Percentiles rank a stretch among this genome's conserved stretches.
These are phyloP conservation scores for Gossypium davidsonii DNA, from an alignment of 441 rosid species.

Conservation along the genomic window DNA sequence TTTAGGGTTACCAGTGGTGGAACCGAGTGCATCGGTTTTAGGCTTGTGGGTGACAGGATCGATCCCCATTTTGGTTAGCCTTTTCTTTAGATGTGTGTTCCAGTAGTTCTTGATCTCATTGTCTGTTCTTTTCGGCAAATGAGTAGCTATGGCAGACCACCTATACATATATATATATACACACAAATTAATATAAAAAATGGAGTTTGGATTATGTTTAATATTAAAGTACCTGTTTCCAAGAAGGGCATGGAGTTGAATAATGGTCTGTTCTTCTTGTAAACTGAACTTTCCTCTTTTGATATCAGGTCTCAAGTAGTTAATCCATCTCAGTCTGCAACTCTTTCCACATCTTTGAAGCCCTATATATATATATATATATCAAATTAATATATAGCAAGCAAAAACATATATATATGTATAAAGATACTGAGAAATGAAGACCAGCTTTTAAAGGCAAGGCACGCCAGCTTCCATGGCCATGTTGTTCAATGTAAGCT, in stretches of 20 bases:
- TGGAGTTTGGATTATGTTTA: too few species aligned
- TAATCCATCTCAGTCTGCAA: constrained; percentile 43
- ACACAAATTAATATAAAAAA: too few species aligned
- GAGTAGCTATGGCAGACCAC: constrained; percentile 50
- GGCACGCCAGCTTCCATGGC: constrained; percentile 50
- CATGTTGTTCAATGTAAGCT: constrained; percentile 24
- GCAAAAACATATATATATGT: too few species aligned
- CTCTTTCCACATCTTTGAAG: constrained; percentile 53
- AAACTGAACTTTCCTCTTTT: constrained; percentile 41
- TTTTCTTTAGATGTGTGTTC: constrained; percentile 53
- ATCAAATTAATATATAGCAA: neutral
- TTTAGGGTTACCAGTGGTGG: constrained; percentile 19
- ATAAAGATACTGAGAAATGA: too few species aligned
- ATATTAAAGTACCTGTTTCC: constrained; percentile 34
- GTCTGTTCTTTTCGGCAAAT: constrained; percentile 42
- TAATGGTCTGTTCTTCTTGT: constrained; percentile 41
- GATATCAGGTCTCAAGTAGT: constrained; percentile 32
- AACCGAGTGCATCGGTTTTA: constrained; percentile 23
- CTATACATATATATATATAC: constrained; percentile 6
- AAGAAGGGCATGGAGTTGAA: constrained; percentile 31
- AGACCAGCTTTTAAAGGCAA: constrained; percentile 45
- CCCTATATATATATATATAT: constrained; percentile 16
- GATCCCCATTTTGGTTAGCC: constrained; percentile 41
- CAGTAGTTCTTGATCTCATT: constrained; percentile 52
- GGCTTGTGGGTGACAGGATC: constrained; percentile 55